phyloP scores from a whole-genome alignment of 2,329 filamentous ascomycete genomes.

The Dothistroma septosporum region DNA sequence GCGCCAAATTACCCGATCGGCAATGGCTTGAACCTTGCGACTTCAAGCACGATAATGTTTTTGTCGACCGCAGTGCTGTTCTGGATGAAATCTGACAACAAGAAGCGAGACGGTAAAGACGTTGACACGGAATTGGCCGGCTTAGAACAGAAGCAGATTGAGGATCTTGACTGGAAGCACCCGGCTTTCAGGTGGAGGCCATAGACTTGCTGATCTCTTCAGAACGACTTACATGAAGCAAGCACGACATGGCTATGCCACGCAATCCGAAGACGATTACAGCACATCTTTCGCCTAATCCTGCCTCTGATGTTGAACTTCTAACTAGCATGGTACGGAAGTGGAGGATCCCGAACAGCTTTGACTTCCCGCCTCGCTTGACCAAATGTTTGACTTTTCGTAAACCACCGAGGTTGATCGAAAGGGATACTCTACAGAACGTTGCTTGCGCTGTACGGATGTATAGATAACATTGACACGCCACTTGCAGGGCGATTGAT shows the following conservation, averaged over 20 bases:
- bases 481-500: too few species aligned
- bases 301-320: too few species aligned
- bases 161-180: constrained; percentile 63
- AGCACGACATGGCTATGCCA: background rate
- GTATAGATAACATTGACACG: too few species aligned
- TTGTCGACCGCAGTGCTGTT: constrained; percentile 47
- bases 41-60: constrained; percentile 54
- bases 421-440: too few species aligned
- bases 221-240: background rate
- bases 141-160: constrained; percentile 50
- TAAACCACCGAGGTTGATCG: background rate
- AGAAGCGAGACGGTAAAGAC: constrained; percentile 51
- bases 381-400: background rate
- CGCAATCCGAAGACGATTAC: background rate
- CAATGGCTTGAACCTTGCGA: constrained; percentile 66
- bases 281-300: background rate
- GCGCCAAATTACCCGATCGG: constrained; percentile 65
- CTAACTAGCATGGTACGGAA: background rate
- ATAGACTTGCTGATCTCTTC: background rate
- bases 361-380: background rate
- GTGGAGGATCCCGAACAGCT: background rate
- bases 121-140: constrained; percentile 55
- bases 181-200: constrained; percentile 60
- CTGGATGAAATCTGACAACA: constrained; percentile 64
- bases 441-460: too few species aligned